Percentiles rank a stretch among this genome's conserved stretches.
These are phyloP conservation scores for Arachnopeziza araneosa DNA, from an alignment of 2,329 filamentous ascomycete genomes.

Conservation along the genomic window DNA sequence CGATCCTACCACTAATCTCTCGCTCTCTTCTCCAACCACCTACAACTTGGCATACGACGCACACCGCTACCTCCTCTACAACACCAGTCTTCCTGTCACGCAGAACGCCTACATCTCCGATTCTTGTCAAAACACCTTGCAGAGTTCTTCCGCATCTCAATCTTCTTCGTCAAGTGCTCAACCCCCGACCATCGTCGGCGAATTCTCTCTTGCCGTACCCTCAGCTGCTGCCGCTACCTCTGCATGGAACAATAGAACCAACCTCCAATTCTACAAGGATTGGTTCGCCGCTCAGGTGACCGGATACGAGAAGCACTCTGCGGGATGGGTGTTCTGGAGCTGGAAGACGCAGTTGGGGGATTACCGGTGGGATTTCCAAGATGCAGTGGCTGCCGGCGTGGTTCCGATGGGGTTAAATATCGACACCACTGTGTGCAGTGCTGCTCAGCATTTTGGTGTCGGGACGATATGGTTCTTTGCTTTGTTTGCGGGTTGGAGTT, in stretches of 20 bases:
- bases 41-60: constrained; percentile 49
- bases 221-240: constrained; percentile 41
- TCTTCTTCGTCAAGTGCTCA: constrained; percentile 12
- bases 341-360: constrained; percentile 41
- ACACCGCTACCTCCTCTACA: constrained; percentile 45
- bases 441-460: too few species aligned
- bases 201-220: constrained; percentile 51
- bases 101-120: constrained; percentile 45
- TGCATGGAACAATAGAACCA: constrained; percentile 38
- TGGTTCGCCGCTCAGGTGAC: constrained; percentile 54
- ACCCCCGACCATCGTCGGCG: constrained; percentile 48
- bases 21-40: constrained; percentile 11
- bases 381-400: too few species aligned
- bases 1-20: constrained; percentile 31
- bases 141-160: constrained; percentile 12
- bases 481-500: too few species aligned
- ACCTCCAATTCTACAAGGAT: constrained; percentile 45
- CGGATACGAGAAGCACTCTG: constrained; percentile 44
- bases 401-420: too few species aligned
- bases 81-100: constrained; percentile 36
- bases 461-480: too few species aligned
- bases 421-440: too few species aligned
- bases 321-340: constrained; percentile 55
- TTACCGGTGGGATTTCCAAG: too few species aligned
- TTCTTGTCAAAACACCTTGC: constrained; percentile 44